A percentile compares a stretch with the other conserved stretches of the same genome.
Evolutionary conservation across 2,329 filamentous ascomycete genomes (phyloP).

Genomic region (Neurospora crassa): DNA sequence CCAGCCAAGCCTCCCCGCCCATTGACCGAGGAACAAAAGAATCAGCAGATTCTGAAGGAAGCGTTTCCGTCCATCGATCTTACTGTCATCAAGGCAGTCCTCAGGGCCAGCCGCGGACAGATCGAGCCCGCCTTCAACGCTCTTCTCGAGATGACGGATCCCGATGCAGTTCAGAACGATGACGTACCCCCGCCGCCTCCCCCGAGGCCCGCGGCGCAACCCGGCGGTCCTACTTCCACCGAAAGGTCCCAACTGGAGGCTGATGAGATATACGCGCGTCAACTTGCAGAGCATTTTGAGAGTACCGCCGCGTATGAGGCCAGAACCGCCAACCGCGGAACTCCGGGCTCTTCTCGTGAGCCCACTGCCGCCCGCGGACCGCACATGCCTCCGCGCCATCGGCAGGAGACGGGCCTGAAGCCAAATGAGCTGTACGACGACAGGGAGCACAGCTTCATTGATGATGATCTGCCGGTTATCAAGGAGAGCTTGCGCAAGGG

Average conservation of each 20-base stretch:
- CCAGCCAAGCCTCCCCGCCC: slow-evolving; percentile 83
- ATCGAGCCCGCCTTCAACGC: slow-evolving; percentile 95
- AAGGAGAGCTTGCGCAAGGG: slow-evolving; percentile 89
- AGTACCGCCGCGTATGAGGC: slow-evolving; percentile 49
- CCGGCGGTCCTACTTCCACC: slow-evolving; percentile 29
- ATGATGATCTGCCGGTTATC: slow-evolving; percentile 91
- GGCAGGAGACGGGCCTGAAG: slow-evolving; percentile 40
- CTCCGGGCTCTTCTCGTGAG: slow-evolving; percentile 5
- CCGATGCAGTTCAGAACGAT: slow-evolving; percentile 51
- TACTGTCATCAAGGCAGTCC: slow-evolving; percentile 75
- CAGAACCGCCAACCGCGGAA: slow-evolving; percentile 37
- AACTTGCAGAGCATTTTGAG: slow-evolving; percentile 85
- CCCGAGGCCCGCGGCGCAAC: slow-evolving; percentile 55
- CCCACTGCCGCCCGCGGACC: slow-evolving; percentile 11
- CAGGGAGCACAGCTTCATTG: slow-evolving; percentile 81
- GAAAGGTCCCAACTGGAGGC: slow-evolving; percentile 64
- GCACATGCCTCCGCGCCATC: slow-evolving; percentile 25
- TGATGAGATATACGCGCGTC: slow-evolving; percentile 36
- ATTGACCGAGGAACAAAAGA: slow-evolving; percentile 70
- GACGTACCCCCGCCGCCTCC: slow-evolving; percentile 65
- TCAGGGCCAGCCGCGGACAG: slow-evolving; percentile 75
- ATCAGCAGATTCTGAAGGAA: slow-evolving; percentile 80
- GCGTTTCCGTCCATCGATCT: slow-evolving; percentile 81
- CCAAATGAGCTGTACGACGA: slow-evolving; percentile 53
- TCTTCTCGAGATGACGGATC: slow-evolving; percentile 76